Evolutionary conservation across 192 early-diverging fungal genomes (phyloP).

Genomic region (Chytriomyces confervae): DNA sequence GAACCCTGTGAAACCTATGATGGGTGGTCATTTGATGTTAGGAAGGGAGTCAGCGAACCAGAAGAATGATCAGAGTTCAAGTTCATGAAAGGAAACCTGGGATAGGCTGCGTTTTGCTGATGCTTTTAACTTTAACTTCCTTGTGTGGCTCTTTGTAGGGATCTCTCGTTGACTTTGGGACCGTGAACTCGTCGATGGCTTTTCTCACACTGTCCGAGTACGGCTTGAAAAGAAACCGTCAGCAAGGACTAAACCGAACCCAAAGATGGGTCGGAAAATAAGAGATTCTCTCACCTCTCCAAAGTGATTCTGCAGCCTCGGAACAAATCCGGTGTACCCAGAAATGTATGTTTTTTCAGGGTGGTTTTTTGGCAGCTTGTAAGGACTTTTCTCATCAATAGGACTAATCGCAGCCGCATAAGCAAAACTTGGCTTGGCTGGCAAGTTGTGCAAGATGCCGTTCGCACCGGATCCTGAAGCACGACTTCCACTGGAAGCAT

Average conservation of each 20-base stretch:
- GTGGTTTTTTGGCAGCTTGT: constrained; percentile 55
- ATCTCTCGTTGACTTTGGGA: constrained; percentile 30
- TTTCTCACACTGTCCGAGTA: constrained; percentile 58
- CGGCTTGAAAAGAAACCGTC: constrained; percentile 39
- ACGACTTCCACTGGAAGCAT: constrained; percentile 33
- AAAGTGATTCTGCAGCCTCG: constrained; percentile 64
- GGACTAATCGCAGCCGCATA: constrained; percentile 42
- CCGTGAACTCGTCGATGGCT: constrained; percentile 61
- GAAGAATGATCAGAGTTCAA: neutral
- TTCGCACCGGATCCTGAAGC: neutral
- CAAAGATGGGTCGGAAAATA: constrained; percentile 14
- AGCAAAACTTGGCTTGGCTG: constrained; percentile 44
- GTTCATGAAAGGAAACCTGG: constrained; percentile 36
- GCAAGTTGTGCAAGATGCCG: neutral
- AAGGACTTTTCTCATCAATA: constrained; percentile 58
- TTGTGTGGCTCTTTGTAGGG: constrained; percentile 38
- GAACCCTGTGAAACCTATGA: constrained; percentile 59
- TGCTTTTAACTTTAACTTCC: constrained; percentile 32
- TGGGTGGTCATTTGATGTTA: neutral
- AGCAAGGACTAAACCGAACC: neutral
- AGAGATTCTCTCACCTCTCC: constrained; percentile 54
- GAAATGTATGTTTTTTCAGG: constrained; percentile 62
- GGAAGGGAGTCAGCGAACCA: neutral
- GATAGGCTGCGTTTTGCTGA: constrained; percentile 48
- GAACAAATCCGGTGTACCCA: constrained; percentile 66